Conservation (phyloP, 2,329 filamentous ascomycete genomes). For the Volutella citrinella region DNA sequence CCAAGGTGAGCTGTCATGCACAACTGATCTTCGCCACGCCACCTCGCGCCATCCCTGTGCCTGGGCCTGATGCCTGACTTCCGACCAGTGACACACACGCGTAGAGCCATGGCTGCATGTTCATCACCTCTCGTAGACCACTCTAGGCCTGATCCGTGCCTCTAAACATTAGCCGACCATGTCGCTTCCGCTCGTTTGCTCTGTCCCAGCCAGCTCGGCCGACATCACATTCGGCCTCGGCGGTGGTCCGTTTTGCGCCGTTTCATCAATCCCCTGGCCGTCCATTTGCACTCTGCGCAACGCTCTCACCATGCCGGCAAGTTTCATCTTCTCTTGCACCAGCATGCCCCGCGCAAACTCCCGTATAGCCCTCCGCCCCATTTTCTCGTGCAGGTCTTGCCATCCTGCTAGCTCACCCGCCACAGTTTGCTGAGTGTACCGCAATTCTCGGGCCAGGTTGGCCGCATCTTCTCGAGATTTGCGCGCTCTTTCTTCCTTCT, state of each 20-base stretch:
- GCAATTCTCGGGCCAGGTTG: conserved; percentile 73
- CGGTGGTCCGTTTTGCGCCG: too few species aligned
- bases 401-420: conserved; percentile 89
- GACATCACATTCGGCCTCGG: conserved; percentile 14
- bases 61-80: too few species aligned
- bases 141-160: too few species aligned
- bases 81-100: too few species aligned
- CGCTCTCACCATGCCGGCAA: conserved; percentile 79
- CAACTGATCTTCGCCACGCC: too few species aligned
- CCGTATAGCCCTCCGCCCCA: conserved; percentile 70
- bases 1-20: too few species aligned
- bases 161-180: conserved; percentile 16
- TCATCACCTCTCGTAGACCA: too few species aligned
- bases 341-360: conserved; percentile 77
- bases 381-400: conserved; percentile 82
- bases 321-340: conserved; percentile 71
- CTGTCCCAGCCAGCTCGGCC: conserved; percentile 14
- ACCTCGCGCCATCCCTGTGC: too few species aligned
- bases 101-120: too few species aligned
- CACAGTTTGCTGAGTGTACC: conserved; percentile 91
- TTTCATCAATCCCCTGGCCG: too few species aligned
- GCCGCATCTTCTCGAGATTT: conserved; percentile 68
- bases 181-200: conserved; percentile 13
- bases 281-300: too few species aligned
- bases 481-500: conserved; percentile 76